Evolutionary conservation across 768 basidiomycete species (phyloP).

Genomic region (Kwoniella mangroviensis): DNA sequence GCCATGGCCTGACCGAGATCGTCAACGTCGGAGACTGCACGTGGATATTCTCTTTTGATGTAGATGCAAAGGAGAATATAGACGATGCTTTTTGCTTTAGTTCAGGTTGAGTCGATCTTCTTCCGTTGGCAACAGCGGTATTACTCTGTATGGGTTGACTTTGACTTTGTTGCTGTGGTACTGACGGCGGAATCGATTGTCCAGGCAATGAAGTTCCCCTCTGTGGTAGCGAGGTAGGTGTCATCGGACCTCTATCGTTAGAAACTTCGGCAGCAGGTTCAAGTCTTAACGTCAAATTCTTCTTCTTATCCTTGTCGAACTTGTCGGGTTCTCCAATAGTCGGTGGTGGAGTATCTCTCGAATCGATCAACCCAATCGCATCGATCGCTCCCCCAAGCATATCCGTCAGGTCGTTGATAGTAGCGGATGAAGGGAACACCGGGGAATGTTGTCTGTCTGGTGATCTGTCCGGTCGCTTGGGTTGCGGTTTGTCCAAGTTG

Average conservation of each 20-base stretch:
- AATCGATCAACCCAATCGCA: slow-evolving; percentile 50
- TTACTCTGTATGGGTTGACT: background rate
- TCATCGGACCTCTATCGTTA: slow-evolving; percentile 21
- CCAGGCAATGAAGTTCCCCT: slow-evolving; percentile 25
- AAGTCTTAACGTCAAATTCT: slow-evolving; percentile 12
- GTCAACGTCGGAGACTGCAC: slow-evolving; percentile 16
- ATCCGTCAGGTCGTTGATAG: slow-evolving; percentile 49
- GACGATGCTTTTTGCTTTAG: slow-evolving; percentile 23
- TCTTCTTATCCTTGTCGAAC: slow-evolving; percentile 17
- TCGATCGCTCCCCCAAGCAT: slow-evolving; percentile 53
- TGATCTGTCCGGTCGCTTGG: slow-evolving; percentile 31
- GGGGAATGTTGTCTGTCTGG: slow-evolving; percentile 26
- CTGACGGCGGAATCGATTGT: background rate
- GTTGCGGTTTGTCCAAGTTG: slow-evolving; percentile 17
- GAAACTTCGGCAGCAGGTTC: slow-evolving; percentile 24
- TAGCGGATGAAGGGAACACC: slow-evolving; percentile 19
- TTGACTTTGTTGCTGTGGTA: background rate
- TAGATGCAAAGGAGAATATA: slow-evolving; percentile 21
- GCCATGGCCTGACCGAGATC: slow-evolving; percentile 45
- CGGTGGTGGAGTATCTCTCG: slow-evolving; percentile 48
- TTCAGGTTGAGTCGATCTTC: slow-evolving; percentile 22
- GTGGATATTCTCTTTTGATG: background rate
- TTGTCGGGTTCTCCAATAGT: slow-evolving; percentile 32
- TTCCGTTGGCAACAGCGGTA: background rate
- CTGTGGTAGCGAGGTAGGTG: slow-evolving; percentile 27